phyloP scores from a whole-genome alignment of 306 rosid species.

The Gynostemma pentaphyllum region DNA sequence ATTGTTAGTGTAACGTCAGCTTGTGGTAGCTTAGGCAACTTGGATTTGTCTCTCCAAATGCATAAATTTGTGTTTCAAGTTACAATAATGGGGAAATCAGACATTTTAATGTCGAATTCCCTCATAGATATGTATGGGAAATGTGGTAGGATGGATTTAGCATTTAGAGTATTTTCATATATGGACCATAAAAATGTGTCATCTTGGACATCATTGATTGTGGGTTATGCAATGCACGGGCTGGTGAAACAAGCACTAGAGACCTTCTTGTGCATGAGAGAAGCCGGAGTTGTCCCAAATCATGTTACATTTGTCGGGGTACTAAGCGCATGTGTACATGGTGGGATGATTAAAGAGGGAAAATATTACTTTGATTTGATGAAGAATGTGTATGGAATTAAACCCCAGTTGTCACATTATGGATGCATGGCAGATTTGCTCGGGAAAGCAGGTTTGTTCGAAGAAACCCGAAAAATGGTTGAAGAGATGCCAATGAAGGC shows the following conservation, averaged over 20 bases:
- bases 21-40: conserved; percentile 55
- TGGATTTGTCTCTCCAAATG: conserved; percentile 41
- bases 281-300: conserved; percentile 51
- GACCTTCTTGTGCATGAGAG: conserved; percentile 46
- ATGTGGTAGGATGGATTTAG: conserved; percentile 70
- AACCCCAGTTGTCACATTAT: conserved; percentile 51
- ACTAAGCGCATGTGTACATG: conserved; percentile 69
- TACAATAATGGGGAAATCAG: conserved; percentile 16
- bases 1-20: conserved; percentile 55
- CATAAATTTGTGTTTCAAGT: conserved; percentile 53
- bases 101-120: conserved; percentile 45
- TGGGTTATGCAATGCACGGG: conserved; percentile 73
- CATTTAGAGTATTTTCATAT: conserved; percentile 36
- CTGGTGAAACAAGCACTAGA: conserved; percentile 54
- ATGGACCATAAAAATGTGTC: conserved; percentile 46
- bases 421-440: conserved; percentile 80
- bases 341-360: conserved; percentile 58
- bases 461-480: conserved; percentile 50
- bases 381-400: conserved; percentile 39
- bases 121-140: conserved; percentile 78
- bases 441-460: conserved; percentile 59
- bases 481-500: conserved; percentile 77
- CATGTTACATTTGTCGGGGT: conserved; percentile 61
- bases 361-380: conserved; percentile 51
- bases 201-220: conserved; percentile 79